phyloP scores from a whole-genome alignment of 352 stramenopile genomes.

The Globisporangium solare region DNA sequence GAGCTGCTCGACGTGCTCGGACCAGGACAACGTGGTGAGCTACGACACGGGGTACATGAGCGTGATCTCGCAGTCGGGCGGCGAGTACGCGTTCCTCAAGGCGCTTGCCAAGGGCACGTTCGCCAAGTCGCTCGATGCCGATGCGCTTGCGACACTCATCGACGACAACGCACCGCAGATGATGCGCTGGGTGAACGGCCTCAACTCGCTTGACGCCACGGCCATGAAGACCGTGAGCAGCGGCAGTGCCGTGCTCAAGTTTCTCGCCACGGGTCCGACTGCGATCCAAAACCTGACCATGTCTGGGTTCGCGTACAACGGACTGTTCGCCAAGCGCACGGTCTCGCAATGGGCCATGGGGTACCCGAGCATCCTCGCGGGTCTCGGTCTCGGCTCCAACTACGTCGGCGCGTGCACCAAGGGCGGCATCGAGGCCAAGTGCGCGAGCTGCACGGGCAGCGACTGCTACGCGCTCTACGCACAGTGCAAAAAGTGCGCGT shows the following conservation, averaged over 20 bases:
- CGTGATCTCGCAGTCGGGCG: slow-evolving; percentile 7
- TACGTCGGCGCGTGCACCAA: slow-evolving; percentile 18
- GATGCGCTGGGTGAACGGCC: slow-evolving; percentile 37
- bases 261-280: slow-evolving; percentile 25
- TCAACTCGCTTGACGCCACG: slow-evolving; percentile 49
- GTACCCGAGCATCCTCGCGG: slow-evolving; percentile 47
- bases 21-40: slow-evolving; percentile 8
- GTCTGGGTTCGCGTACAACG: slow-evolving; percentile 48
- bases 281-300: slow-evolving; percentile 34
- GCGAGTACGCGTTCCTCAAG: slow-evolving; percentile 11
- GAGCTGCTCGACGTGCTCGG: slow-evolving; percentile 9
- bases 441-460: slow-evolving; percentile 23
- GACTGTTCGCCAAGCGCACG: slow-evolving; percentile 43
- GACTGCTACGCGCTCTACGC: slow-evolving; percentile 21
- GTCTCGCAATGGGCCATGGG: slow-evolving; percentile 46
- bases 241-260: slow-evolving; percentile 29
- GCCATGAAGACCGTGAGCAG: slow-evolving; percentile 41
- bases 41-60: slow-evolving; percentile 16
- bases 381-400: slow-evolving; percentile 43
- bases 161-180: slow-evolving; percentile 11
- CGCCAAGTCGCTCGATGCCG: not conserved
- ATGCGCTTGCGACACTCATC: slow-evolving; percentile 3
- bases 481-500: slow-evolving; percentile 29
- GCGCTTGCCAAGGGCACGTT: slow-evolving; percentile 10
- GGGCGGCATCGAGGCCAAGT: slow-evolving; percentile 17